Percentiles rank a stretch among this genome's conserved stretches.
These are phyloP conservation scores for Cryphonectria japonica DNA, from an alignment of 2,329 filamentous ascomycete genomes.

Conservation along the genomic window DNA sequence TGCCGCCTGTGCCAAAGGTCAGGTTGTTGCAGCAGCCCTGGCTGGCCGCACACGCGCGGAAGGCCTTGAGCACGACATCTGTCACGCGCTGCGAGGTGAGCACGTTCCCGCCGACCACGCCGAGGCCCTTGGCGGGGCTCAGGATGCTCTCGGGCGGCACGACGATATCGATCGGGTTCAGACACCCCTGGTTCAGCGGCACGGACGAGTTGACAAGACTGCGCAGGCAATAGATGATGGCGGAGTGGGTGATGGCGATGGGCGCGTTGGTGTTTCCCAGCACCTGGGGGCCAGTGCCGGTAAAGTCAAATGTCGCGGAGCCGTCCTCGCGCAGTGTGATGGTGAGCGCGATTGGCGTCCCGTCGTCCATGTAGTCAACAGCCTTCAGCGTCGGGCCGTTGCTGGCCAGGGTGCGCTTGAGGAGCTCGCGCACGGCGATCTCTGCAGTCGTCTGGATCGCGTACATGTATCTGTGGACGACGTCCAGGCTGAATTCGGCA, in stretches of 20 bases:
- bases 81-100: conserved; percentile 39
- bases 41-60: conserved; percentile 33
- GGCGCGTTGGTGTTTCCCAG: conserved; percentile 44
- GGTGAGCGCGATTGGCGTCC: conserved; percentile 39
- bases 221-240: conserved; percentile 43
- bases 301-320: conserved; percentile 31
- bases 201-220: conserved; percentile 41
- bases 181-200: conserved; percentile 43
- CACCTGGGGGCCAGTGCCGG: conserved; percentile 40
- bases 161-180: conserved; percentile 39
- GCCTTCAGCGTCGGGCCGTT: conserved; percentile 42
- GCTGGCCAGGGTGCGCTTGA: conserved; percentile 65
- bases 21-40: conserved; percentile 40
- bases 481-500: conserved; percentile 71
- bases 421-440: conserved; percentile 68
- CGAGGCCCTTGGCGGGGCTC: conserved; percentile 36
- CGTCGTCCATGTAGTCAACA: conserved; percentile 47
- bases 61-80: conserved; percentile 38
- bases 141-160: conserved; percentile 39
- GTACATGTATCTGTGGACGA: conserved; percentile 78
- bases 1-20: conserved; percentile 40
- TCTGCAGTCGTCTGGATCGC: conserved; percentile 79
- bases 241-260: conserved; percentile 42
- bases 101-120: conserved; percentile 64
- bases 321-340: conserved; percentile 38